Evolutionary conservation across 2,329 filamentous ascomycete species (phyloP), one percentile per base, ranked within the genome.

Genomic region (Metarhizium brunneum): DNA sequence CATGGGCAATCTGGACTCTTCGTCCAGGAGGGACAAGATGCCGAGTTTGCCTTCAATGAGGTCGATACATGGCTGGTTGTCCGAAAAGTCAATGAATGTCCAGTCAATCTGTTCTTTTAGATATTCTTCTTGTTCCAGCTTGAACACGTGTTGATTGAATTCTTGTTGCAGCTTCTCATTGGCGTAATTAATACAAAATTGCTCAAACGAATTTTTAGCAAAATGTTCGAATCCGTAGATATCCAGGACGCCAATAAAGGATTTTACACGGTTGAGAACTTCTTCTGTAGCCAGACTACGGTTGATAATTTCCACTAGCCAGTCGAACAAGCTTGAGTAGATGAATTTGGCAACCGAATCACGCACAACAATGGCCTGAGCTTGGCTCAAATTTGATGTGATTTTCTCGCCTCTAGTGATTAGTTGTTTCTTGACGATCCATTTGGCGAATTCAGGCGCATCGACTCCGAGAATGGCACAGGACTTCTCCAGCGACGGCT

Each of bases 181-280:
- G 73, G 94, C 94, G 67, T 99, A 99, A 74, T 99, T 99, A 82
- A 99, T 99, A 75, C 94, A 99, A 73, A 99, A 99, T 71, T 99
- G 94, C 71, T 99, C 94, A 66, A 99, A 99, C 0, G 94, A 99
- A 76, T 99, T 99, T 79, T 96, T 97, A 59, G 94, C 92, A 67
- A 99, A 99, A 73, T 97, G 94, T 72, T 99, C 94, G 68, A 99
- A 99, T 60, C 92, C 92, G 72, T 97, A 97, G 63, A 99, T 99
- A 89, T 99, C 94, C 61, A 99, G 82, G 50, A 99, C 94, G 71
- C 94, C 94, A 65, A 99, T 99, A 72, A 99, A 99, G 2, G 90
- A 92, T 55, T 78, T 82, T 56, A 95, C 90, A 45, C 89, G 84
- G 64, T 80, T 85, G 53, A 97, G 72, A 42, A 97, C 90, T 60